A percentile compares a stretch with the other conserved stretches of the same genome.
phyloP scores from a whole-genome alignment of 805 yeast species.

The Lachancea kluyveri region DNA sequence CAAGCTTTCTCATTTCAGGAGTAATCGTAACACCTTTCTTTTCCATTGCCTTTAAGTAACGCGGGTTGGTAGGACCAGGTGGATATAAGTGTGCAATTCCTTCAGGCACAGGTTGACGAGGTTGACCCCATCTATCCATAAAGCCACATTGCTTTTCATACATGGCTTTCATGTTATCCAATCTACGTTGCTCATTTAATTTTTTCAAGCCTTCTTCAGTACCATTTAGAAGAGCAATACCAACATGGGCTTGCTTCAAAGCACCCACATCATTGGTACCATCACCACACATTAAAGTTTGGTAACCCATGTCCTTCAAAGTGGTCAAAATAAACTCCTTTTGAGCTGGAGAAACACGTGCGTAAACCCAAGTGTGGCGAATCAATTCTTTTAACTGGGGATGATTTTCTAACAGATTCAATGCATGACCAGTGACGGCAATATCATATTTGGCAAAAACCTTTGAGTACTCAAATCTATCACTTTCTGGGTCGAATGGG shows the following conservation, averaged over 20 bases:
- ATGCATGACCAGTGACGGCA: slow-evolving; percentile 91
- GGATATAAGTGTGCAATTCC: slow-evolving; percentile 93
- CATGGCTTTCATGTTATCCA: slow-evolving; percentile 55
- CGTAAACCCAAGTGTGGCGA: slow-evolving; percentile 92
- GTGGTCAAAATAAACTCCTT: slow-evolving; percentile 85
- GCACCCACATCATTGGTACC: slow-evolving; percentile 99
- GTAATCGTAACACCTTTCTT: slow-evolving; percentile 75
- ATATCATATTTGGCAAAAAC: slow-evolving; percentile 70
- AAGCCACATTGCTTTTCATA: slow-evolving; percentile 82
- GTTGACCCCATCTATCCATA: slow-evolving; percentile 75
- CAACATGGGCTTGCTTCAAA: slow-evolving; percentile 95
- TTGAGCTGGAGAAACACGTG: slow-evolving; percentile 94
- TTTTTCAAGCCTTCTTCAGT: slow-evolving; percentile 91
- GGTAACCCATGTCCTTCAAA: slow-evolving; percentile 82
- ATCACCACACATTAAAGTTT: slow-evolving; percentile 98
- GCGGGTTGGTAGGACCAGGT: slow-evolving; percentile 89
- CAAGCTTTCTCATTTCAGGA: slow-evolving; percentile 60
- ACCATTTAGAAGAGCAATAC: slow-evolving; percentile 96
- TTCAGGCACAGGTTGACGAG: slow-evolving; percentile 77
- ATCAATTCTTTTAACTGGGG: slow-evolving; percentile 65
- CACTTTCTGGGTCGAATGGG: slow-evolving; percentile 56
- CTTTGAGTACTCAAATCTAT: slow-evolving; percentile 27
- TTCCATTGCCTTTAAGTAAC: slow-evolving; percentile 79
- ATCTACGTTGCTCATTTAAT: slow-evolving; percentile 71
- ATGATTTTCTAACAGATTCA: slow-evolving; percentile 59